Evolutionary conservation across 805 yeast genomes (phyloP), one percentile per base, ranked within the genome.

Genomic region (Kodamaea neixiangensis): DNA sequence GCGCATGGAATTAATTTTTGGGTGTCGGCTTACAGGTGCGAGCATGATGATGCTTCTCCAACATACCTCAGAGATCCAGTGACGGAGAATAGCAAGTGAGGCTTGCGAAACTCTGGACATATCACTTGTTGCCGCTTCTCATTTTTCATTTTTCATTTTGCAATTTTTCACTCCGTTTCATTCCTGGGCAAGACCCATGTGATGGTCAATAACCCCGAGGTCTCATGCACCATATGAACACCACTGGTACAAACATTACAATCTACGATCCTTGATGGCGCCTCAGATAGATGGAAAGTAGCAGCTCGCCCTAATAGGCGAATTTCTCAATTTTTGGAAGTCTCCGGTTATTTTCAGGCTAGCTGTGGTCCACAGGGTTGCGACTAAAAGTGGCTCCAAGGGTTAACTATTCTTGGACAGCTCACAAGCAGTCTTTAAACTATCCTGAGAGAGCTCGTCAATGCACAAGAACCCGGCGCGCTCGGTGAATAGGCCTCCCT

Each of bases 181-280:
- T 9, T 6, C 5, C 29, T n/a, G n/a, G n/a, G n/a, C 29, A 22
- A 22, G 29, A 22, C 31, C 11, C 31, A 25, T 25, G 11, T 22
- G 29, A 22, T 22, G 29, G 31, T 25, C 31, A 25, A 25, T 25
- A 25, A 5, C 31, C 31, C 31, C 31, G 31, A 25, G 31, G 31
- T 25, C 11, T 25, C 31, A 25, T 25, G 31, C 31, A 25, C 31
- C 31, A 25, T 9, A 25, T 10, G 11, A 25, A 7, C 3, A 10
- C 11, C 31, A 13, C 31, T 7, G 11, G 31, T 19, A 37, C 41
- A 37, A 37, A 37, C 17, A 3, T 6, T 17, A 37, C 41, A 15
- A 37, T 37, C 20, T 37, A 37, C 41, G 41, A 37, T 37, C 41
- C 41, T 37, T 14, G 41, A 17, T 37, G 21, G 41, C 41, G 41